A percentile compares a stretch with the other conserved stretches of the same genome.
Conservation (phyloP, 352 stramenopile species). For the Phytopythium delawarense region DNA sequence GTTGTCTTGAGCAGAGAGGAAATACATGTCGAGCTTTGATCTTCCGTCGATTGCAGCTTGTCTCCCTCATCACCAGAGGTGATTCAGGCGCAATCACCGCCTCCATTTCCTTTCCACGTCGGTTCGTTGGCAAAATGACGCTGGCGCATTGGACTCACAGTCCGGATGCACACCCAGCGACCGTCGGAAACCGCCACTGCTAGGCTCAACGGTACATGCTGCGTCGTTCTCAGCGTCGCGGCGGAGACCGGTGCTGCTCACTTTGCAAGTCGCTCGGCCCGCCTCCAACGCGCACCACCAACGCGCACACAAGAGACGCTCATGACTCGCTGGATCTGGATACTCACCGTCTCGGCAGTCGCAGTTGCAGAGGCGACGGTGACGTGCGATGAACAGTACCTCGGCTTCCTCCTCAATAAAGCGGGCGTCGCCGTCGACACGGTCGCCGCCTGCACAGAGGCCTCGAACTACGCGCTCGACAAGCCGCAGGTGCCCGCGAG, state of each 20-base stretch:
- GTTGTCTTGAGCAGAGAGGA: neutral
- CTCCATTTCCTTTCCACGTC: neutral
- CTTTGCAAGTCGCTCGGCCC: neutral
- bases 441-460: neutral
- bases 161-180: neutral
- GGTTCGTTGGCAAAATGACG: too few species aligned
- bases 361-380: neutral
- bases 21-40: neutral
- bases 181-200: neutral
- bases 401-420: neutral
- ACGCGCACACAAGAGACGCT: neutral
- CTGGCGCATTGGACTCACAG: neutral
- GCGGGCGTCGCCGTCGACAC: neutral
- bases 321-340: neutral
- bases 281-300: neutral
- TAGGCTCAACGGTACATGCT: neutral
- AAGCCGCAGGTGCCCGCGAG: neutral
- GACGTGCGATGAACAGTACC: conserved; percentile 1
- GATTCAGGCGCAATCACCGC: neutral
- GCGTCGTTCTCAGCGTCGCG: neutral
- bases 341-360: neutral
- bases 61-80: neutral
- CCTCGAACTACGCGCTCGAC: conserved; percentile 1
- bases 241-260: neutral
- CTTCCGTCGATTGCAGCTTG: neutral